phyloP scores from a whole-genome alignment of 805 yeast genomes.

The Wickerhamomyces alni region DNA sequence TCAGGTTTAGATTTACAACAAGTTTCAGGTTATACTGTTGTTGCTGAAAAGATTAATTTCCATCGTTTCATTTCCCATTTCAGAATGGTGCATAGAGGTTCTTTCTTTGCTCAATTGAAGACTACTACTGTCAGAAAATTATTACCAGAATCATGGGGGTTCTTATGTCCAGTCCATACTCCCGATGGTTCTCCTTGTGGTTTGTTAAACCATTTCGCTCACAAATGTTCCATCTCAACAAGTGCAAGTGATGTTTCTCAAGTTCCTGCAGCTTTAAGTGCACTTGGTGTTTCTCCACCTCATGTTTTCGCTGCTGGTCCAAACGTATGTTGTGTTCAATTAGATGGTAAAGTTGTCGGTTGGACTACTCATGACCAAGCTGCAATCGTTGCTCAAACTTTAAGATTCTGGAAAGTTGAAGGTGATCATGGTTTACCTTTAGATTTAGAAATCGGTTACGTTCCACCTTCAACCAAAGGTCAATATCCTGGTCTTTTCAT shows the following conservation, averaged over 20 bases:
- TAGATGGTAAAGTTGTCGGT: conserved; percentile 89
- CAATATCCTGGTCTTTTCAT: conserved; percentile 94
- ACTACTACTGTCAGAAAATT: conserved; percentile 96
- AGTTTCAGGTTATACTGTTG: conserved; percentile 96
- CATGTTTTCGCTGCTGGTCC: conserved; percentile 86
- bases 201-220: conserved; percentile 91
- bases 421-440: conserved; percentile 73
- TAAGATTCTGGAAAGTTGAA: conserved; percentile 89
- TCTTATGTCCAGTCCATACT: conserved; percentile 97
- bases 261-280: conserved; percentile 59
- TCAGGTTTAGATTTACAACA: conserved; percentile 97
- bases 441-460: conserved; percentile 89
- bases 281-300: conserved; percentile 78
- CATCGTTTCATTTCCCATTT: conserved; percentile 97
- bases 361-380: conserved; percentile 94
- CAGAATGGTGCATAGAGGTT: conserved; percentile 99
- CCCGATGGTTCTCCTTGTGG: conserved; percentile 99
- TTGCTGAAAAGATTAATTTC: conserved; percentile 96
- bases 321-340: conserved; percentile 78
- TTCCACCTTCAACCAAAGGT: conserved; percentile 93
- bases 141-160: conserved; percentile 98
- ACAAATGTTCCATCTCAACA: conserved; percentile 87
- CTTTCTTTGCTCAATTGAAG: conserved; percentile 96
- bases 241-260: conserved; percentile 63
- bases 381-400: conserved; percentile 76